These are phyloP conservation scores for Candida ascalaphidarum DNA, from an alignment of 805 yeast genomes.

Conservation along the genomic window DNA sequence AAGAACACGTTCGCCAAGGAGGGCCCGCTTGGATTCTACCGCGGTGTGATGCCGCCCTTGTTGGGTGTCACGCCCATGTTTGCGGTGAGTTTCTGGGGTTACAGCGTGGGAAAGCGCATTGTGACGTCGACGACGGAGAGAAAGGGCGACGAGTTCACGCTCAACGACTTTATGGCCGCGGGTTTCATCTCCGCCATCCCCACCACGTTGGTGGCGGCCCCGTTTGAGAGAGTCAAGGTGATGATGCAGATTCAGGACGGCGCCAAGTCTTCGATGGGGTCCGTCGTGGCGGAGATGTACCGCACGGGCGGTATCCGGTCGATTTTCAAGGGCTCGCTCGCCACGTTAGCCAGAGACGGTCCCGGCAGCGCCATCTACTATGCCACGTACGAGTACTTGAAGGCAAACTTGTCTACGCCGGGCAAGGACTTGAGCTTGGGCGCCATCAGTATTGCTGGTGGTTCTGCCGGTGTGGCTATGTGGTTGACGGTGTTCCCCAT, in stretches of 20 bases:
- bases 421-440: constrained; percentile 55
- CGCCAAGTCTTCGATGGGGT: constrained; percentile 40
- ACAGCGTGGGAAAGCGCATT: constrained; percentile 80
- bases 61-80: constrained; percentile 98
- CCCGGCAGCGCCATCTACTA: constrained; percentile 95
- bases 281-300: constrained; percentile 61
- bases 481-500: constrained; percentile 95
- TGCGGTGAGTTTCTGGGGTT: constrained; percentile 98
- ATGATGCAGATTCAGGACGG: constrained; percentile 72
- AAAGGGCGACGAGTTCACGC: constrained; percentile 38
- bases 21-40: constrained; percentile 75
- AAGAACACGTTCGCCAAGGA: constrained; percentile 60
- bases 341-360: constrained; percentile 93
- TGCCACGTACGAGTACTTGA: constrained; percentile 85
- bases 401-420: constrained; percentile 49
- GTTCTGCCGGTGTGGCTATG: constrained; percentile 94
- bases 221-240: constrained; percentile 92
- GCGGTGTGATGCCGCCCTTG: constrained; percentile 92
- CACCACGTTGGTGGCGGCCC: constrained; percentile 94
- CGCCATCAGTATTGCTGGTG: constrained; percentile 86
- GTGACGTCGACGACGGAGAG: constrained; percentile 41
- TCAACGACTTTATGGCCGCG: constrained; percentile 75
- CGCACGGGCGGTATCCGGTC: constrained; percentile 77
- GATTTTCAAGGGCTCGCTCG: constrained; percentile 82
- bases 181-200: constrained; percentile 94